These are phyloP conservation scores for Ganoderma leucocontextum DNA, from an alignment of 1,284 basidiomycete genomes.

Conservation along the genomic window DNA sequence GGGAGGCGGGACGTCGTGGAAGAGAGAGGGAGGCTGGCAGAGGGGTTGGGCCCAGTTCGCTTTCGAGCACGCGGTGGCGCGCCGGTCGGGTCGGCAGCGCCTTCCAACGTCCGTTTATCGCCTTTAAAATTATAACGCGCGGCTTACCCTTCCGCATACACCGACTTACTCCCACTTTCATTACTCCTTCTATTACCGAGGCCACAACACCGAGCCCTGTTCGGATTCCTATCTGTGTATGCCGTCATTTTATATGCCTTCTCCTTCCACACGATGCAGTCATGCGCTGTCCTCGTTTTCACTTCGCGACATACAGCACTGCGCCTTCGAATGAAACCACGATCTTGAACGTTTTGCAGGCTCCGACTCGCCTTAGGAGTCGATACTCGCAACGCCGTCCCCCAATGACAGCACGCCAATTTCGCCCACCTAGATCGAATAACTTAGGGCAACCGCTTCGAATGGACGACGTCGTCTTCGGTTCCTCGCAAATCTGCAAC, in stretches of 20 bases:
- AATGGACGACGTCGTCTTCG: neutral
- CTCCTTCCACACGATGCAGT: conserved; percentile 10
- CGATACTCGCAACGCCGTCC: neutral
- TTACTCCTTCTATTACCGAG: neutral
- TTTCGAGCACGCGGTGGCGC: conserved; percentile 30
- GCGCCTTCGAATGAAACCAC: neutral
- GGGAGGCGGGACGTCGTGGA: conserved; percentile 27
- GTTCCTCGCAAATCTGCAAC: neutral
- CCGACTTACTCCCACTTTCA: conserved; percentile 2
- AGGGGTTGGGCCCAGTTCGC: conserved; percentile 29
- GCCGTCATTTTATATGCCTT: conserved; percentile 14
- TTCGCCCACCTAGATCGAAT: neutral
- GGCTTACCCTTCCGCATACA: neutral
- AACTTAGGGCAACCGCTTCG: neutral
- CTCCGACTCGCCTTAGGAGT: neutral
- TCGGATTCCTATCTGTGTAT: conserved; percentile 7
- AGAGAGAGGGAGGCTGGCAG: conserved; percentile 20
- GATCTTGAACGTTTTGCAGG: neutral
- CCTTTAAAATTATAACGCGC: conserved; percentile 8
- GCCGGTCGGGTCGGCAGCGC: conserved; percentile 30
- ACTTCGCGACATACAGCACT: neutral
- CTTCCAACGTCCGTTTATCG: conserved; percentile 15
- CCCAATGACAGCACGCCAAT: neutral
- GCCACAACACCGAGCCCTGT: neutral
- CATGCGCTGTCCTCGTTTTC: conserved; percentile 12